Evolutionary conservation across 1,284 basidiomycete species (phyloP), one percentile per base, ranked within the genome.

Genomic region (Papiliotrema flavescens): DNA sequence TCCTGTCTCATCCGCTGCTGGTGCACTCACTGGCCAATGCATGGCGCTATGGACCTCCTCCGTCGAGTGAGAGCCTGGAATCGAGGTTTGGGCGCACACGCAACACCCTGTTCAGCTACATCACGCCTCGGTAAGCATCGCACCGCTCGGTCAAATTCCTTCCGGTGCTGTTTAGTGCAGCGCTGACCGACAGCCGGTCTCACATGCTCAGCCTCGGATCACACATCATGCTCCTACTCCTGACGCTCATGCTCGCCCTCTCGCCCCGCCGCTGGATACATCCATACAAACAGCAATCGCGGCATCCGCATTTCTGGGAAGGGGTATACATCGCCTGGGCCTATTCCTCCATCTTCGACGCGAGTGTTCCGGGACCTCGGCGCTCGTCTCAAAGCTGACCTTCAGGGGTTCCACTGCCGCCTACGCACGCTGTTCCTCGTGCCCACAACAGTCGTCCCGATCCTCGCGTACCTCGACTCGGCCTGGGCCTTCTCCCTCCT

Each of bases 1-100:
- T 64, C 53, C 49, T 61, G 19, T 58, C 63, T 2, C 59, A 65
- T 52, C 63, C 65, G 17, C 43, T 61, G 13, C 41, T 67, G 3
- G 48, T 53, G 6, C 57, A 63, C 34, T 40, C 60, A 19, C 36
- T 67, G 11, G 48, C 55, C 11, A 35, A 43, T 8, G 49, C 61
- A 7, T 66, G 63, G 63, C n/a, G 22, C 2, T 23, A 53, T 23
- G 61, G 55, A 11, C 22, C 52, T 4, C 34, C 34, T 1, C 17
- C 28, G 19, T 11, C 36, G 22, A 42, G 3, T 17, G 41, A 43
- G 17, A 17, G 19, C 2, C n/a, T 5, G 49, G 26, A 51, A 28
- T 26, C 40, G n/a, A n/a, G 24, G 24, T 13, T 11, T 6, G 14
- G 23, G 19, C 22, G 49, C 13, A 23, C 42, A 6, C 49, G 23